These are phyloP conservation scores for Chrysochromulina tobinii DNA, from an alignment of 78 protist species.

Conservation along the genomic window DNA sequence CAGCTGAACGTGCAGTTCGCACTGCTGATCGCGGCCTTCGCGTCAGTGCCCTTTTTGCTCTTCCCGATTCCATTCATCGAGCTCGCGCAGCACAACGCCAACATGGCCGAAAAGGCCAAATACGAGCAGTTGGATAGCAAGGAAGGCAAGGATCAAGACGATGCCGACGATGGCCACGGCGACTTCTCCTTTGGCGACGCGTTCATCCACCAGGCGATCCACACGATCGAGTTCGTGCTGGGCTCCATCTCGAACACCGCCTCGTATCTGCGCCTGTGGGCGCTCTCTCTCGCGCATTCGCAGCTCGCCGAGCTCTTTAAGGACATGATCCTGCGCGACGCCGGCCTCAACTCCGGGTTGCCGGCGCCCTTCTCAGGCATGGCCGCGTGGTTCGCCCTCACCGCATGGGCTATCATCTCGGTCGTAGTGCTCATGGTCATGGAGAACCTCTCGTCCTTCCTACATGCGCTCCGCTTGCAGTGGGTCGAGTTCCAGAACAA, in stretches of 20 bases:
- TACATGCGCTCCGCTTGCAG: slow-evolving; percentile 99
- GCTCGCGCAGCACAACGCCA: slow-evolving; percentile 25
- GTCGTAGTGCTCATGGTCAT: slow-evolving; percentile 92
- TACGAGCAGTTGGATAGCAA: not conserved
- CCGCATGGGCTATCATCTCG: slow-evolving; percentile 90
- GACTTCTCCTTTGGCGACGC: slow-evolving; percentile 88
- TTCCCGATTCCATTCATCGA: slow-evolving; percentile 81
- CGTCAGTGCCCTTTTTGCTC: slow-evolving; percentile 86
- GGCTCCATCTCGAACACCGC: slow-evolving; percentile 99
- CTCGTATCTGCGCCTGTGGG: slow-evolving; percentile 99
- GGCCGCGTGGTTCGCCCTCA: slow-evolving; percentile 55
- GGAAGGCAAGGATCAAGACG: not conserved
- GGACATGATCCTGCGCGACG: slow-evolving; percentile 59
- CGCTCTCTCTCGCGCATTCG: slow-evolving; percentile 97
- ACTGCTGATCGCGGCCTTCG: slow-evolving; percentile 77
- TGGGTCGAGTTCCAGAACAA: slow-evolving; percentile 99
- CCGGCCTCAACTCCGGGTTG: not conserved
- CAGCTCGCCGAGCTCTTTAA: slow-evolving; percentile 66
- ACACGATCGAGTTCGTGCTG: slow-evolving; percentile 98
- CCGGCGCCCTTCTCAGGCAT: not conserved
- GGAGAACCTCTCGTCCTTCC: slow-evolving; percentile 99
- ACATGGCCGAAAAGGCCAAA: not conserved
- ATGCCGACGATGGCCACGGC: slow-evolving; percentile 29
- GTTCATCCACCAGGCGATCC: slow-evolving; percentile 80
- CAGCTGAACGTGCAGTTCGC: slow-evolving; percentile 52